Base-by-base conservation (phyloP, 805 yeast genomes). In the Hagleromyces aurorensis region DNA sequence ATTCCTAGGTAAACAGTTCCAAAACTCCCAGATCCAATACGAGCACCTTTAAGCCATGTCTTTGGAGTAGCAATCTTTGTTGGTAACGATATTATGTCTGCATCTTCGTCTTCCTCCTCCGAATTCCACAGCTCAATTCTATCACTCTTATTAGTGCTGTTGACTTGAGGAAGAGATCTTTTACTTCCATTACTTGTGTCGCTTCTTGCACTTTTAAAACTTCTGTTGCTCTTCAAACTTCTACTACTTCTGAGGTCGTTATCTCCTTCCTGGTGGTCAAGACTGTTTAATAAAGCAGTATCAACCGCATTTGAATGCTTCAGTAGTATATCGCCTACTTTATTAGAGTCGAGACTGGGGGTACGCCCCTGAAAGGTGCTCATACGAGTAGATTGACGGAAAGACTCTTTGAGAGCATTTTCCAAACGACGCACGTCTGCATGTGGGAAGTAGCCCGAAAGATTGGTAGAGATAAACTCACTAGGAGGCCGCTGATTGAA, bases 401-500 rank as follows among this genome's bases (percentile, higher is more conserved):
- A 84, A 4, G 96, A 82, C 49, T 84, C 86, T 13, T 93, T 62
- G 25, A 87, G 71, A 2, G 95, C 87, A 33, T 78, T 76, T 37
- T 80, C 80, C 38, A 91, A 66, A 34, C 78, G 78, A 25, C 69
- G 65, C 29, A 75, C 70, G 14, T 73, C 77, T 0, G 94, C 77
- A 21, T 77, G 79, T 0, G 98, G 98, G 65, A 91, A 91, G 54
- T 83, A 89, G 40, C 87, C 94, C 2, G 86, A 78, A 40, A 89
- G 62, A 48, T 89, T 85, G 2, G 87, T 76, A 2, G 96, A 83
- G 37, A 89, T 91, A 44, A 87, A 69, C 50, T 85, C 94, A 36
- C 91, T 78, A 1, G 97, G 87, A 5, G 98, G 98, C 48, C 98
- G 67, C 54, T 84, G 95, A 14, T 93, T 93, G 55, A 78, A 78